Evolutionary conservation across 2,329 filamentous ascomycete species (phyloP).

Genomic region (Sporothrix pallida): DNA sequence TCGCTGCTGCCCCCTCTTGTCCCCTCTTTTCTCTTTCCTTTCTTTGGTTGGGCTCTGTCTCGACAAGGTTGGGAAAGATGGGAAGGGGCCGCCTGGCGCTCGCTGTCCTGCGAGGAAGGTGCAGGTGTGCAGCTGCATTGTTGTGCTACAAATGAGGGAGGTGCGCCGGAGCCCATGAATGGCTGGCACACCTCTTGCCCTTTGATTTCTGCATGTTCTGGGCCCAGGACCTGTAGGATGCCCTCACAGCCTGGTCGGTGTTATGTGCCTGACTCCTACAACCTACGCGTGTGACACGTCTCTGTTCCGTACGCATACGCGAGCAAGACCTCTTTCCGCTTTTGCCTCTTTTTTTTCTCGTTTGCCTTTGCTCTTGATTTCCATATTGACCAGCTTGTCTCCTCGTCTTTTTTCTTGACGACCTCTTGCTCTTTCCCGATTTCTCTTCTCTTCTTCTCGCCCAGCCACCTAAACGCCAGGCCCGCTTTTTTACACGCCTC

Average conservation of each 20-base stretch:
- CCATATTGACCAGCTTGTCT: background rate
- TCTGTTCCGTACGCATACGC: background rate
- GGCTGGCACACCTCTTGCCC: conserved; percentile 11
- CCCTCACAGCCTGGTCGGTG: background rate
- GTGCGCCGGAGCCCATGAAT: conserved; percentile 12
- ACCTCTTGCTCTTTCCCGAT: background rate
- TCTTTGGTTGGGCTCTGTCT: background rate
- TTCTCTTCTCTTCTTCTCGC: background rate
- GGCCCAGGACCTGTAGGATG: background rate
- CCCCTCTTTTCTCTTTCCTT: conserved; percentile 6
- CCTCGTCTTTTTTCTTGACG: background rate
- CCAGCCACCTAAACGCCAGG: conserved; percentile 19
- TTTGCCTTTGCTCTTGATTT: background rate
- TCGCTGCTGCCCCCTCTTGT: background rate
- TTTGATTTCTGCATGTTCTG: background rate
- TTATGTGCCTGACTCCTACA: background rate
- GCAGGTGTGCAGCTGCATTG: conserved; percentile 5
- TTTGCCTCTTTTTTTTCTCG: background rate
- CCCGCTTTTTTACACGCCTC: conserved; percentile 21
- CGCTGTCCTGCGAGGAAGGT: conserved; percentile 2
- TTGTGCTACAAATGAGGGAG: conserved; percentile 22
- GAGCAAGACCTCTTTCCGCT: background rate
- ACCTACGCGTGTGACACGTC: conserved; percentile 16
- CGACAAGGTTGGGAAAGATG: background rate
- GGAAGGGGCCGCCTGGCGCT: background rate